Base-by-base conservation (phyloP, 1,284 basidiomycete species). In the Caloboletus inedulis region DNA sequence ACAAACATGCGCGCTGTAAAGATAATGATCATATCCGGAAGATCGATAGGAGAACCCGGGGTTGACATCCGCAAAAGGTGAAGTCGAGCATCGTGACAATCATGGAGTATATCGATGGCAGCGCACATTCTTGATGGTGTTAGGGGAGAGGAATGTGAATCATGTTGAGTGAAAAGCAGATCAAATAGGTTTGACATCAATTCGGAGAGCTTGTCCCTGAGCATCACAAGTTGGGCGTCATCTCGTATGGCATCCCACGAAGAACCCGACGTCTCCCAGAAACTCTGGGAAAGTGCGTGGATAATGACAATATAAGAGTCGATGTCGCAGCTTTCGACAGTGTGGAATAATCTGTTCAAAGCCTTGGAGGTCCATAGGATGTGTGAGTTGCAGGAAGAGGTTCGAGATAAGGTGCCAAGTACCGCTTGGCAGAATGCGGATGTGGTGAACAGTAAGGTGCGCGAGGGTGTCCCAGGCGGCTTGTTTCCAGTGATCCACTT, bases 281-380 rank as follows among this genome's bases (percentile, higher is more conserved):
- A 55, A 18, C 25, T 51, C 18, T 25, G 47, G 43, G 55, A 57
- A 41, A 69, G 51, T 10, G 54, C 16, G 36, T 35, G 34, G 34
- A 50, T 42, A 14, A 65, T 40, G 31, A 18, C 7, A 39, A 69
- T 50, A 29, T 64, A 66, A 10, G 65, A 62, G 36, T 61, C 62
- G 5, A 57, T 44, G 43, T 67, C 68, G n/a, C 49, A 49, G 41
- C 9, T 33, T 52, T 54, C 51, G 19, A 69, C 34, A 13, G 35
- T 39, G 14, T 68, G 62, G 3, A 72, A 68, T 33, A 78, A 58
- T 8, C 61, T 69, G n/a, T 67, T 56, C 21, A 73, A 54, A 16
- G 69, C 71, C 56, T 69, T 72, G 51, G 72, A 76, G 14, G 67
- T 67, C 76, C 77, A 80, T 12, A 68, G 40, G 33, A 47, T 47